Base-by-base conservation (phyloP, 2,329 filamentous ascomycete genomes). In the Sarocladium kiliense region DNA sequence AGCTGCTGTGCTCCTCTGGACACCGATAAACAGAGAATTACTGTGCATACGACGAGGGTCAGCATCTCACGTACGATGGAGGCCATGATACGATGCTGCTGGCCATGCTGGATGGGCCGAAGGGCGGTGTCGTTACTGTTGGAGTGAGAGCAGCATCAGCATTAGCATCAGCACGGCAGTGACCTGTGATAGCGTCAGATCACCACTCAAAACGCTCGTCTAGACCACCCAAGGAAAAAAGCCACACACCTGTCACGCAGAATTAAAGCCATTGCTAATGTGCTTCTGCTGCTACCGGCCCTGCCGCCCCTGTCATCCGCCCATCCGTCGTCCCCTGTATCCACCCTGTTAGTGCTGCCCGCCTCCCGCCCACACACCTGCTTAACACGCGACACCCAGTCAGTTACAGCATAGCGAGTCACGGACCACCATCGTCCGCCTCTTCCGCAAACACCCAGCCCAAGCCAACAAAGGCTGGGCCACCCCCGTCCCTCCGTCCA, bases 341-440 rank as follows among this genome's bases (percentile, higher is more conserved):
- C 41, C 19, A 25, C 3, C 16, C 23, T 49, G 44, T 32, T 27
- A 27, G 41, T n/a, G 47, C 47, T 23, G 4, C 47, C n/a, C 27
- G 16, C 47, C 30, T 12, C 19, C 16, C n/a, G 14, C 10, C 26
- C 47, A 36, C 47, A 4, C 19, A 21, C 3, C 10, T 14, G 11
- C 9, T 27, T 51, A 51, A 51, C 27, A 51, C 14, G 27, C 47
- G n/a, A 36, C 47, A 32, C 47, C 12, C 14, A n/a, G 6, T 10
- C 11, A 5, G 3, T 23, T 19, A 10, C 42, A 12, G 7, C 23
- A n/a, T n/a, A n/a, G n/a, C 30, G 7, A 32, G 12, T 6, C 12
- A 12, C 47, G 47, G 47, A 51, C 47, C 27, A 21, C 47, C 47
- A 51, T 25, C 27, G 47, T 51, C 47, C 47, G 47, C 47, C 30